A percentile compares a stretch with the other conserved stretches of the same genome.
Conservation (phyloP, 805 yeast species). For the Metahyphopichia silvanorum region DNA sequence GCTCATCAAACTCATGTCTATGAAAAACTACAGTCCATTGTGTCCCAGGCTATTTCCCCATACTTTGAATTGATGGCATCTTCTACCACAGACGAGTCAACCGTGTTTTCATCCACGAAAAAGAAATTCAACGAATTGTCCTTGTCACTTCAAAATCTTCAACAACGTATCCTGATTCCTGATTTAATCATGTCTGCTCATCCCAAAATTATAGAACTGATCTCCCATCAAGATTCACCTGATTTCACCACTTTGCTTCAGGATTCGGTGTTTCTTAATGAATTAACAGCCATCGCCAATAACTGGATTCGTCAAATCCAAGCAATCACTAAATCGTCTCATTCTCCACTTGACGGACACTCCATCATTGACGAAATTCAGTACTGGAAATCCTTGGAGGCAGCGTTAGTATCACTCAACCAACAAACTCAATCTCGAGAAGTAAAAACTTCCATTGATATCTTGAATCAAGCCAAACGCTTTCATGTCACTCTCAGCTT, state of each 20-base stretch:
- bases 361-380: slow-evolving; percentile 59
- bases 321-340: slow-evolving; percentile 49
- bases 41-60: slow-evolving; percentile 65
- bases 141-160: slow-evolving; percentile 61
- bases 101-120: slow-evolving; percentile 32
- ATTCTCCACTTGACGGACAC: slow-evolving; percentile 54
- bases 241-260: slow-evolving; percentile 30
- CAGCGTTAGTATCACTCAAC: slow-evolving; percentile 51
- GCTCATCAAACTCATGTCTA: slow-evolving; percentile 19
- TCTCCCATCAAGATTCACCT: slow-evolving; percentile 17
- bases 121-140: slow-evolving; percentile 68
- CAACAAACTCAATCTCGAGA: slow-evolving; percentile 55
- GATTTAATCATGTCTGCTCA: slow-evolving; percentile 54
- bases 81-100: slow-evolving; percentile 4
- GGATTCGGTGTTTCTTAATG: slow-evolving; percentile 61
- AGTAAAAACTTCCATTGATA: slow-evolving; percentile 53
- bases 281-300: slow-evolving; percentile 66
- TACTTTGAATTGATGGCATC: slow-evolving; percentile 53
- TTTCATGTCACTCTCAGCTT: slow-evolving; percentile 77
- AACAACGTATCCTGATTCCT: slow-evolving; percentile 67
- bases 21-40: slow-evolving; percentile 55
- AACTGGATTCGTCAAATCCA: slow-evolving; percentile 70
- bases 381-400: slow-evolving; percentile 76
- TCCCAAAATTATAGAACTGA: slow-evolving; percentile 33
- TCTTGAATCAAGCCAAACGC: slow-evolving; percentile 68